Percentiles rank a stretch among this genome's conserved stretches.
Conservation (phyloP, 768 basidiomycete genomes). For the Lactifluus echinatus region DNA sequence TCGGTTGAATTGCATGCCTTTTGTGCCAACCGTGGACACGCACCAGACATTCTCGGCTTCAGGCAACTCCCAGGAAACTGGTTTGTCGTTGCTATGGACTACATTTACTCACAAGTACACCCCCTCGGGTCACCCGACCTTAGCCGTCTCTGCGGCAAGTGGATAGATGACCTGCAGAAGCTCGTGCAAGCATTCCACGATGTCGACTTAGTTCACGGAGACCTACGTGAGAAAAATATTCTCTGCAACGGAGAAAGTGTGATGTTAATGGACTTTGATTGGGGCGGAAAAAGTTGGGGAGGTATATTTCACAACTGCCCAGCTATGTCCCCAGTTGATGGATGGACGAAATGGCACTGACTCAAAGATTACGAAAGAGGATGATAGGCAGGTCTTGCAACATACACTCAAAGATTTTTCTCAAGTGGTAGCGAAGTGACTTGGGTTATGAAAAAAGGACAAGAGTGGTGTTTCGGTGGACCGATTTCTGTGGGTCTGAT, state of each 20-base stretch:
- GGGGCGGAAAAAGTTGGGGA: neutral
- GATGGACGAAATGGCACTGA: neutral
- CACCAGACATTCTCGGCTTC: neutral
- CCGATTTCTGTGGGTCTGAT: too few species aligned
- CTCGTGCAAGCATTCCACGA: neutral
- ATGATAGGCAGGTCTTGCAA: too few species aligned
- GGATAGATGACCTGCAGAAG: neutral
- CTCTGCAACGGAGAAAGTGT: neutral
- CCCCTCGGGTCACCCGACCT: neutral
- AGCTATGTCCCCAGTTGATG: neutral
- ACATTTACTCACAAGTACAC: neutral
- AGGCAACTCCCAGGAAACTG: neutral
- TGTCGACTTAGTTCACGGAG: neutral
- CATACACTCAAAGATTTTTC: too few species aligned
- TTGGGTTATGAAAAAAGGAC: too few species aligned
- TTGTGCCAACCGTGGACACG: neutral
- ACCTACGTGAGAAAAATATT: neutral
- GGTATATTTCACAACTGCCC: neutral
- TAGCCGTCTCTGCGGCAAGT: neutral
- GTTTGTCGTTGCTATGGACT: neutral
- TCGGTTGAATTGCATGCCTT: neutral
- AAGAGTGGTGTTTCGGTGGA: too few species aligned
- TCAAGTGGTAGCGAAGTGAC: too few species aligned
- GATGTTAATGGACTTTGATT: constrained; percentile 1
- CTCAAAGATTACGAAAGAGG: too few species aligned